Evolutionary conservation across 306 rosid genomes (phyloP).

Genomic region (Vicia sativa): DNA sequence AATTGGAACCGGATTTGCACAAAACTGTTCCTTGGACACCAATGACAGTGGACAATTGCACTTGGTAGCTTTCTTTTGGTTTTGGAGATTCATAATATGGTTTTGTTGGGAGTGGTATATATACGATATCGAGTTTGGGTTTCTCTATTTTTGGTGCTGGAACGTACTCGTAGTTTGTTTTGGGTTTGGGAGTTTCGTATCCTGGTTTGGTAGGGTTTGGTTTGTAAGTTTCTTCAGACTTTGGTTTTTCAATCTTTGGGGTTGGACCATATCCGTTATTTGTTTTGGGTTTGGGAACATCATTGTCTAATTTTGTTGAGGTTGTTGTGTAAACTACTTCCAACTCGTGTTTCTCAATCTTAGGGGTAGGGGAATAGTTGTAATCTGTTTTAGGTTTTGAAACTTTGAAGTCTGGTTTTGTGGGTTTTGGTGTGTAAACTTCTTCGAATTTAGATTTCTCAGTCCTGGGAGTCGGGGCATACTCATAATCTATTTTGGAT

Average conservation of each 20-base stretch:
- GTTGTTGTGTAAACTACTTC: background rate
- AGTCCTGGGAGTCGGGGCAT: background rate
- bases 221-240: background rate
- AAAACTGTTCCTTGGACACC: constrained; percentile 53
- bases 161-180: background rate
- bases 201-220: background rate
- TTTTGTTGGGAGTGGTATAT: background rate
- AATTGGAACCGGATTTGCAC: constrained; percentile 47
- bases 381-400: background rate
- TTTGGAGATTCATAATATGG: background rate
- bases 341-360: background rate
- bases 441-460: background rate
- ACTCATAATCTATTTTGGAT: background rate
- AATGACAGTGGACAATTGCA: constrained; percentile 29
- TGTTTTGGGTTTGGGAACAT: background rate
- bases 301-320: background rate
- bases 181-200: background rate
- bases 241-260: background rate
- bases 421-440: background rate
- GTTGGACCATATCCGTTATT: background rate
- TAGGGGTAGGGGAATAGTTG: background rate
- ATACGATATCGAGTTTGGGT: background rate
- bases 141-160: background rate
- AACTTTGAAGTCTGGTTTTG: background rate
- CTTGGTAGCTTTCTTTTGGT: constrained; percentile 29